phyloP scores from a whole-genome alignment of 108 stramenopile species.

The Discostella stelligeroides region DNA sequence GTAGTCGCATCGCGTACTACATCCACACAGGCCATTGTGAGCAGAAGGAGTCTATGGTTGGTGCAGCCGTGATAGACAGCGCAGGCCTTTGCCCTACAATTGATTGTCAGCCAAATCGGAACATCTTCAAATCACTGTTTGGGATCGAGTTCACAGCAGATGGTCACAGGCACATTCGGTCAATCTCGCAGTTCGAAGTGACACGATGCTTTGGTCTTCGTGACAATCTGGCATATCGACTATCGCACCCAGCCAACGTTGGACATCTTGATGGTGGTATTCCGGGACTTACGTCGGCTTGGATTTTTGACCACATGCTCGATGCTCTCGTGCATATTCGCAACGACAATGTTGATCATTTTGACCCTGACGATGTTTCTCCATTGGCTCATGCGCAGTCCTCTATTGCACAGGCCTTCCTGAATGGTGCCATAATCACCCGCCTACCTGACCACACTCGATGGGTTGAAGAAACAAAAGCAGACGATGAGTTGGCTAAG shows the following conservation, averaged over 20 bases:
- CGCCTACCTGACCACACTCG: background rate
- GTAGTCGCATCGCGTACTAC: too few species aligned
- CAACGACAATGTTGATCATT: background rate
- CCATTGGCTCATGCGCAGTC: too few species aligned
- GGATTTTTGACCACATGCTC: background rate
- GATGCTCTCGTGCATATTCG: background rate
- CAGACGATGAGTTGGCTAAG: too few species aligned
- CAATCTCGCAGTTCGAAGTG: too few species aligned
- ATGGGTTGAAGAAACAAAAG: constrained; percentile 9
- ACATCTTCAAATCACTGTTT: constrained; percentile 3
- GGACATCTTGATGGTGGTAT: background rate
- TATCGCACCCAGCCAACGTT: background rate
- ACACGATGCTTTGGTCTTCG: constrained; percentile 4
- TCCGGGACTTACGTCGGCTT: constrained; percentile 8
- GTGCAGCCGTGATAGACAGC: background rate
- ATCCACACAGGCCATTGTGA: too few species aligned
- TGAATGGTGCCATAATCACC: constrained; percentile 11
- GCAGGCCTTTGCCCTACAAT: constrained; percentile 5
- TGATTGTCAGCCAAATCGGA: background rate
- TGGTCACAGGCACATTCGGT: background rate
- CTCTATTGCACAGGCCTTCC: background rate
- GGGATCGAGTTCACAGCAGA: constrained; percentile 7
- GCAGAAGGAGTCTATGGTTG: too few species aligned
- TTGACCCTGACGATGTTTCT: background rate
- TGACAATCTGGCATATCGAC: background rate